phyloP scores from a whole-genome alignment of 495 filamentous ascomycete genomes.

The Talaromyces ruber region DNA sequence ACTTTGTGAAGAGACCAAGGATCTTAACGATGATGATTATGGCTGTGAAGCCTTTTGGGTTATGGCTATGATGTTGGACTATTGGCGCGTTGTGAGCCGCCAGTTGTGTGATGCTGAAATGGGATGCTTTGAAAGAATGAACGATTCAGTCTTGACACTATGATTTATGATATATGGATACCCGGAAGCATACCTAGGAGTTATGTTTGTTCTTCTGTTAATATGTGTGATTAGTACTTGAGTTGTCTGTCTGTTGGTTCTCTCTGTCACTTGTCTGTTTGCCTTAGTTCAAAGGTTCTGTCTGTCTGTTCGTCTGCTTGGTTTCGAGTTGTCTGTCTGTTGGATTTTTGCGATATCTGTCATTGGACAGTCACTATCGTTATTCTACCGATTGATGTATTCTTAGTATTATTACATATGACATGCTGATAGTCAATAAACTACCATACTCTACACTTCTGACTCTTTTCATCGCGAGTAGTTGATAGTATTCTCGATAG shows the following conservation, averaged over 20 bases:
- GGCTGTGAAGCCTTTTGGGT: slow-evolving; percentile 27
- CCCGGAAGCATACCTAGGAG: background rate
- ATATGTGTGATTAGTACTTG: background rate
- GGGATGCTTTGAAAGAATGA: background rate
- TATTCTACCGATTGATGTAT: background rate
- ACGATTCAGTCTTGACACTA: background rate
- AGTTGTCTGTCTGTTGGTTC: background rate
- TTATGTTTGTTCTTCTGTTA: background rate
- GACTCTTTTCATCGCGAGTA: background rate
- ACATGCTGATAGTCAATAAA: background rate
- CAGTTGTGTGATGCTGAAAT: slow-evolving; percentile 14
- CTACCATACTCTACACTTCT: background rate
- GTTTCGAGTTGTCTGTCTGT: background rate
- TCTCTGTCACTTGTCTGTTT: background rate
- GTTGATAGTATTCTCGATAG: no score
- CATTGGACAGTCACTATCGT: background rate
- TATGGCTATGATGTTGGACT: slow-evolving; percentile 21
- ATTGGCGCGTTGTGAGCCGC: slow-evolving; percentile 26
- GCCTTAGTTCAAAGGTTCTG: background rate
- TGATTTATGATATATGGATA: slow-evolving; percentile 4
- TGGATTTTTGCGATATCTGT: background rate
- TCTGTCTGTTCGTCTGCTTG: background rate
- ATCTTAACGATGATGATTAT: slow-evolving; percentile 14
- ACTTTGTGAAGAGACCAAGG: slow-evolving; percentile 12
- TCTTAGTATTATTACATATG: background rate